Evolutionary conservation across 106 monocot species (phyloP).

Genomic region (Xerophyta viscosa): DNA sequence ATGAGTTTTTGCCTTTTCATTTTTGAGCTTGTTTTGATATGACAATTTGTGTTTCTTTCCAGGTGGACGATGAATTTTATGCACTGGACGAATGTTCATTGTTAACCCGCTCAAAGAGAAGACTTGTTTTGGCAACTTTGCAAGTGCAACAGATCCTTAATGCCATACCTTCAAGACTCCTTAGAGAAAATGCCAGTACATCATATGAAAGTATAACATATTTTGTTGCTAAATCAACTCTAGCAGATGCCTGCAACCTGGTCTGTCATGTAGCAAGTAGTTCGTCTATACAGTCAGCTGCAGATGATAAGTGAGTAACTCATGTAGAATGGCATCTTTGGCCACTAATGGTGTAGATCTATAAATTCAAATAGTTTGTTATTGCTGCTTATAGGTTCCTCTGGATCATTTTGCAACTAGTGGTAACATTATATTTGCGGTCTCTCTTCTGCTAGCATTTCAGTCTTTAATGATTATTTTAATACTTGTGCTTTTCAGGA

Average conservation of each 20-base stretch:
- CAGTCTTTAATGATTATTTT: no score
- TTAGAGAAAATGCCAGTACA: slow-evolving; percentile 39
- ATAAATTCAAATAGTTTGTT: no score
- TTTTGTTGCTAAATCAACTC: slow-evolving; percentile 31
- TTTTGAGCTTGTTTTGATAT: no score
- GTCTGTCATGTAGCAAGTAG: slow-evolving; percentile 14
- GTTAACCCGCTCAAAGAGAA: slow-evolving; percentile 30
- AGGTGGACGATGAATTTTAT: slow-evolving; percentile 68
- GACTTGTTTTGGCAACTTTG: slow-evolving; percentile 73
- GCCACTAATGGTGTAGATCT: slow-evolving; percentile 23
- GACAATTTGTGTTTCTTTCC: slow-evolving; percentile 7
- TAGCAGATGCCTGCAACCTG: slow-evolving; percentile 34
- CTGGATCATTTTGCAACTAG: no score
- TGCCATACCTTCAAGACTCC: slow-evolving; percentile 42
- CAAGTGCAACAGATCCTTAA: slow-evolving; percentile 73
- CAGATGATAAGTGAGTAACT: slow-evolving; percentile 43
- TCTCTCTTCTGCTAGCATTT: no score
- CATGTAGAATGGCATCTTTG: no score
- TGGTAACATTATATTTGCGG: no score
- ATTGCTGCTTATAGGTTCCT: no score
- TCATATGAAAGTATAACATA: slow-evolving; percentile 51
- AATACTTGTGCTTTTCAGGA: slow-evolving; percentile 17
- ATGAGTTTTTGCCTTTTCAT: no score
- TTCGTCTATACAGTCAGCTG: slow-evolving; percentile 12
- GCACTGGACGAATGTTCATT: slow-evolving; percentile 34